These are phyloP conservation scores for Moricandia moricandioides DNA, from an alignment of 345 rosid genomes.

Conservation along the genomic window DNA sequence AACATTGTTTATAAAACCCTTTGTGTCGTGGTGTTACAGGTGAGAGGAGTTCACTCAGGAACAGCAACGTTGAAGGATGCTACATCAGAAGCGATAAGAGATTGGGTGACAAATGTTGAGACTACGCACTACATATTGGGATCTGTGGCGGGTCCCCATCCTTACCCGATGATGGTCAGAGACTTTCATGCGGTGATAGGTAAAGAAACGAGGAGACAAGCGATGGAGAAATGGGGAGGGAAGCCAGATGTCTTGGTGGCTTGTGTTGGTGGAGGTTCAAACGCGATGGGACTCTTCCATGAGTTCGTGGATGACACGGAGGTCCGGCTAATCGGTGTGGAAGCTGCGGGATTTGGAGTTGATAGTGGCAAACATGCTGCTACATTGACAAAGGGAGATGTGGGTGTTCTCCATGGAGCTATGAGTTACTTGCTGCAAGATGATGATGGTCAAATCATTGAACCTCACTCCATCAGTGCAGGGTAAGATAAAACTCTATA, in stretches of 20 bases:
- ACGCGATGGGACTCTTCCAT: constrained; percentile 93
- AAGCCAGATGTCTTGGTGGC: constrained; percentile 92
- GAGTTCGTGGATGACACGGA: constrained; percentile 77
- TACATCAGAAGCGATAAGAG: constrained; percentile 72
- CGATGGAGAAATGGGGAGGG: constrained; percentile 92
- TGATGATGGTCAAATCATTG: constrained; percentile 88
- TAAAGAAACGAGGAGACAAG: constrained; percentile 80
- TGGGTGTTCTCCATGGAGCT: constrained; percentile 93
- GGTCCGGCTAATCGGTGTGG: constrained; percentile 88
- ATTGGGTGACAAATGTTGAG: constrained; percentile 95
- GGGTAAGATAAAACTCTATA: constrained; percentile 47
- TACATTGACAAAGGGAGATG: constrained; percentile 78
- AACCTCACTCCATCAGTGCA: constrained; percentile 95
- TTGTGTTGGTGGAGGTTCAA: constrained; percentile 94
- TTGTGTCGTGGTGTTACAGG: constrained; percentile 39
- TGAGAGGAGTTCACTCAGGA: constrained; percentile 67
- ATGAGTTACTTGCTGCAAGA: constrained; percentile 95
- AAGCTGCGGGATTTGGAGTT: constrained; percentile 91
- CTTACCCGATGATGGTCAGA: constrained; percentile 94
- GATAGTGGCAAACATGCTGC: constrained; percentile 97
- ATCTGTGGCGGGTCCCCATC: constrained; percentile 97
- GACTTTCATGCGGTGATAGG: constrained; percentile 95
- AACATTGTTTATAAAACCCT: neutral
- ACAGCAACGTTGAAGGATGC: constrained; percentile 77
- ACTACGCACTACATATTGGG: constrained; percentile 95